These are phyloP conservation scores for Plasmopara muralis DNA, from an alignment of 352 stramenopile genomes.

Conservation along the genomic window DNA sequence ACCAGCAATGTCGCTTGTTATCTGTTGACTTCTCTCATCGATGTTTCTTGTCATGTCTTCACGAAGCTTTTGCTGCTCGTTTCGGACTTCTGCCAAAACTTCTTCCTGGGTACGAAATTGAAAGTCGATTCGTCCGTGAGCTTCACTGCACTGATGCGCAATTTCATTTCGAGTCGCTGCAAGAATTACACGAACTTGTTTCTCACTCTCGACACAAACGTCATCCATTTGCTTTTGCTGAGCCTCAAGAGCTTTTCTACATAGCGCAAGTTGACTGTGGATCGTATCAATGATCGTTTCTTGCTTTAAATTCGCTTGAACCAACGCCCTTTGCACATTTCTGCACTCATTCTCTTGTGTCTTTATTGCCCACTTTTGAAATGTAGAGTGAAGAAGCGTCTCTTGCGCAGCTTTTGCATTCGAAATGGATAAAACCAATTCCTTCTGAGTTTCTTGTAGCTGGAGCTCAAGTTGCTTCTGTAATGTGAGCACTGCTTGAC, in stretches of 20 bases:
- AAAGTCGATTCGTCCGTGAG: conserved; percentile 22
- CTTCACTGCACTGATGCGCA: conserved; percentile 23
- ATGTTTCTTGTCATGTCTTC: conserved; percentile 8
- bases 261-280: conserved; percentile 11
- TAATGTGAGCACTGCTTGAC: conserved; percentile 37
- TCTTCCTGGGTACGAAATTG: conserved; percentile 26
- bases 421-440: conserved; percentile 7
- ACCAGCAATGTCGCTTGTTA: conserved; percentile 2
- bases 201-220: conserved; percentile 9
- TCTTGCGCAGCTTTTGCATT: conserved; percentile 15
- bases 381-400: conserved; percentile 11
- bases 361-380: conserved; percentile 16
- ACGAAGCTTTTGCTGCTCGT: conserved; percentile 4
- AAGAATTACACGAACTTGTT: conserved; percentile 9
- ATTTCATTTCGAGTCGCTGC: conserved; percentile 17
- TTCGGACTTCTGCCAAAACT: conserved; percentile 16
- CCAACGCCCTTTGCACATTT: conserved; percentile 5
- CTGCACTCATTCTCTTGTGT: conserved; percentile 4
- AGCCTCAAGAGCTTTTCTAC: conserved; percentile 8
- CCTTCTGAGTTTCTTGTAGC: conserved; percentile 17
- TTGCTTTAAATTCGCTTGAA: conserved; percentile 12
- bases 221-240: conserved; percentile 12
- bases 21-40: conserved; percentile 7
- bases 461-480: conserved; percentile 26
- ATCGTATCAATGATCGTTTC: conserved; percentile 5